These are phyloP conservation scores for Vicia sativa DNA, from an alignment of 306 rosid species.

Conservation along the genomic window DNA sequence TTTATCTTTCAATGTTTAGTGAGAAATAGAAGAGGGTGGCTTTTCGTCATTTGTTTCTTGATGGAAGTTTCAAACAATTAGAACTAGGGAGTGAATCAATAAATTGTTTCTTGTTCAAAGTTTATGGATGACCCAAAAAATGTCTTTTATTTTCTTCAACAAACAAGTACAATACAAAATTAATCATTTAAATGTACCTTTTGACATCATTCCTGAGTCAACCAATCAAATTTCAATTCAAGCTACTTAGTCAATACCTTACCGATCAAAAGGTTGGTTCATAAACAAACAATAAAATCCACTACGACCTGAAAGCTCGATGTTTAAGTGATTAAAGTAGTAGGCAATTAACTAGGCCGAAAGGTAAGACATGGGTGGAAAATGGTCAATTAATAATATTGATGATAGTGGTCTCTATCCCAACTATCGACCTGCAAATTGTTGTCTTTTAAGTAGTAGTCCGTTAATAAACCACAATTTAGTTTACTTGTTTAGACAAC, in stretches of 20 bases:
- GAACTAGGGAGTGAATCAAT: background rate
- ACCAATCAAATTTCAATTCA: slow-evolving; percentile 26
- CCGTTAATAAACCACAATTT: slow-evolving; percentile 42
- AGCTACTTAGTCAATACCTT: slow-evolving; percentile 40
- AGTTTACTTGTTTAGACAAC: slow-evolving; percentile 50
- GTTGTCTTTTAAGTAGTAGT: slow-evolving; percentile 41
- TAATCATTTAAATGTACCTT: background rate
- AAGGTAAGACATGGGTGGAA: slow-evolving; percentile 16
- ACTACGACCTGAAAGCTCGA: slow-evolving; percentile 26
- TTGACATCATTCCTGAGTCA: slow-evolving; percentile 40
- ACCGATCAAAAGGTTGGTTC: slow-evolving; percentile 40
- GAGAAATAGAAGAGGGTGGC: background rate
- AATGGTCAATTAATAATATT: slow-evolving; percentile 38
- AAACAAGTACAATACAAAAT: background rate
- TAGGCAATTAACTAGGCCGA: slow-evolving; percentile 29
- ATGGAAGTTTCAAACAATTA: slow-evolving; percentile 12
- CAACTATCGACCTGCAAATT: slow-evolving; percentile 28
- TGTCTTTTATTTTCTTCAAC: background rate
- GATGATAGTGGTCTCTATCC: slow-evolving; percentile 29
- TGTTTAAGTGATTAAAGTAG: slow-evolving; percentile 18
- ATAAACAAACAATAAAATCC: slow-evolving; percentile 34
- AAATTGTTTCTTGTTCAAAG: slow-evolving; percentile 5
- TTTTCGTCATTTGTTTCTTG: background rate
- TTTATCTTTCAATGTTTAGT: background rate
- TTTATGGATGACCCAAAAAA: background rate